Evolutionary conservation across 2,329 filamentous ascomycete species (phyloP).

Genomic region (Aspergillus sergii): DNA sequence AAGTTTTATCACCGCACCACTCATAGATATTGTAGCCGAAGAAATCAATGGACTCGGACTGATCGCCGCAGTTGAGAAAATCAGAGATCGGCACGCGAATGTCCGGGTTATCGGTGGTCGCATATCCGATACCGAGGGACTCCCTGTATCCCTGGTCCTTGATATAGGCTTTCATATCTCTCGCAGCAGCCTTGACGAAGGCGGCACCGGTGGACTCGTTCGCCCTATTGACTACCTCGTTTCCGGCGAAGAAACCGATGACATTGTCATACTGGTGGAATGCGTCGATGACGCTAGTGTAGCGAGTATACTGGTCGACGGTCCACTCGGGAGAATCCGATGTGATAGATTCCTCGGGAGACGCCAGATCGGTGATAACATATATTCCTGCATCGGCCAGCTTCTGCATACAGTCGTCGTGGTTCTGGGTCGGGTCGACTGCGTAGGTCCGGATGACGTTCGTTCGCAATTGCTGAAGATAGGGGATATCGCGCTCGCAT

Average conservation of each 20-base stretch:
- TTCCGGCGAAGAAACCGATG: constrained; percentile 97
- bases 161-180: constrained; percentile 95
- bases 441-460: constrained; percentile 97
- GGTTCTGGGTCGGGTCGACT: constrained; percentile 76
- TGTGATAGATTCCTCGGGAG: constrained; percentile 82
- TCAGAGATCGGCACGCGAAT: constrained; percentile 81
- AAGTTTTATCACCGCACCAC: constrained; percentile 89
- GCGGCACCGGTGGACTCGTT: constrained; percentile 90
- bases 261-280: constrained; percentile 84
- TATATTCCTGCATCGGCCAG: constrained; percentile 89
- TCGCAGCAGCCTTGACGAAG: constrained; percentile 96
- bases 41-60: constrained; percentile 78
- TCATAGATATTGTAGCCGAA: constrained; percentile 99
- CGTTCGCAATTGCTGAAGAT: constrained; percentile 75
- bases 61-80: constrained; percentile 88
- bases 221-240: constrained; percentile 87
- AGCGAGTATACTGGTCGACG: constrained; percentile 74
- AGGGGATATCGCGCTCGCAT: constrained; percentile 85
- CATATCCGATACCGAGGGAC: constrained; percentile 86
- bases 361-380: constrained; percentile 85
- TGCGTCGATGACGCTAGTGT: constrained; percentile 79
- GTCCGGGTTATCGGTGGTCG: constrained; percentile 88
- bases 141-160: constrained; percentile 71
- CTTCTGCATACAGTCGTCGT: constrained; percentile 80
- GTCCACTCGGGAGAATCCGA: constrained; percentile 79